A percentile compares a stretch with the other conserved stretches of the same genome.
These are phyloP conservation scores for Saturnispora serradocipensis DNA, from an alignment of 805 yeast species.

Conservation along the genomic window DNA sequence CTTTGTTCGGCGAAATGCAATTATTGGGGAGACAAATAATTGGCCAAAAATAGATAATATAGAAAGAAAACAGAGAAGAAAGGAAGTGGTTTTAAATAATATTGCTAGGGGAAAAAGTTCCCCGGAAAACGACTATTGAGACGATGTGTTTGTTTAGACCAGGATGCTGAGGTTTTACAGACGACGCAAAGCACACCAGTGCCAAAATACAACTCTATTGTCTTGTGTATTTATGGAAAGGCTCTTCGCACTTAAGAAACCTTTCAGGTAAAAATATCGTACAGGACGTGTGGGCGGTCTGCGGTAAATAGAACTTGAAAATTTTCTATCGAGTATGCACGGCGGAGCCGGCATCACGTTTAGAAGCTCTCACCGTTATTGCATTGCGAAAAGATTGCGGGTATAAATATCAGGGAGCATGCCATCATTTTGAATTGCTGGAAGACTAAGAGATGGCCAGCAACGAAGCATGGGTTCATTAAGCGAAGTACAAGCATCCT, in stretches of 20 bases:
- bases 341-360: neutral
- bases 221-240: neutral
- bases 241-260: neutral
- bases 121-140: no score
- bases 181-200: no score
- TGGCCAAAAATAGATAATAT: neutral
- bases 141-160: no score
- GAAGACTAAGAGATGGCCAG: neutral
- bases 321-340: neutral
- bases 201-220: neutral
- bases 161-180: no score
- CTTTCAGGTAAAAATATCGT: neutral
- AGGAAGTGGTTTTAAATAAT: neutral
- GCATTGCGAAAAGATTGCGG: neutral
- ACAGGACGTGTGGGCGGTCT: neutral
- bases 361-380: neutral
- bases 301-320: neutral
- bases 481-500: neutral
- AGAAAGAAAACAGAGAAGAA: neutral
- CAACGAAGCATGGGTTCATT: neutral
- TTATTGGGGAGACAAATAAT: neutral
- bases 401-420: neutral
- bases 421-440: neutral
- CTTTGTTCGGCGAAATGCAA: neutral
- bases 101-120: neutral